phyloP scores from a whole-genome alignment of 2,329 filamentous ascomycete species.

The Aspergillus clavatus region DNA sequence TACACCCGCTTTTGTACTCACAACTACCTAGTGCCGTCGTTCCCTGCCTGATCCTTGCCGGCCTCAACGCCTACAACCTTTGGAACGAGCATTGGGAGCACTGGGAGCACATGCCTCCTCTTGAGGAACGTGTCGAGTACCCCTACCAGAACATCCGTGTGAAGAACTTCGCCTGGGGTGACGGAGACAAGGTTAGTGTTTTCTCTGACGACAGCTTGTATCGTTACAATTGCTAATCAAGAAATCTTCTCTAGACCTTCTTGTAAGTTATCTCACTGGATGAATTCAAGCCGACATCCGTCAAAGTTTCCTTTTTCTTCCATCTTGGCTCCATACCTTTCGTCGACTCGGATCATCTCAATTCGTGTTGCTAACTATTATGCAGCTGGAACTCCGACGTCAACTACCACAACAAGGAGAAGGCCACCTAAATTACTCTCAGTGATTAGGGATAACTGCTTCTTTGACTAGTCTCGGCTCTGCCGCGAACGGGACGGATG shows the following conservation, averaged over 20 bases:
- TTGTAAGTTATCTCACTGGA: constrained; percentile 51
- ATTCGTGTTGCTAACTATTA: constrained; percentile 13
- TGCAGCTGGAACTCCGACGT: constrained; percentile 85
- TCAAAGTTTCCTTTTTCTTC: not conserved
- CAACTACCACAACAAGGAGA: constrained; percentile 97
- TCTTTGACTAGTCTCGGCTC: constrained; percentile 4
- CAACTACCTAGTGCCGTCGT: constrained; percentile 59
- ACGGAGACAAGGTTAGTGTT: constrained; percentile 81
- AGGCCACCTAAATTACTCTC: constrained; percentile 42
- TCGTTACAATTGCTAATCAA: constrained; percentile 6
- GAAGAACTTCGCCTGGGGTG: constrained; percentile 93
- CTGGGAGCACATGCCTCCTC: constrained; percentile 75
- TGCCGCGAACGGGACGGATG: constrained; percentile 6
- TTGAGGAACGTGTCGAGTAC: constrained; percentile 90
- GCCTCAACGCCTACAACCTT: constrained; percentile 79
- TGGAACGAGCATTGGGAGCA: constrained; percentile 99
- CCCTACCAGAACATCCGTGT: constrained; percentile 95
- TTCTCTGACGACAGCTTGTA: not conserved
- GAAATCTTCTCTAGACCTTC: constrained; percentile 48
- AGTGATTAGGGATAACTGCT: constrained; percentile 2
- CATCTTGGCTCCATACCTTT: not conserved
- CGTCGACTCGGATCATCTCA: not conserved
- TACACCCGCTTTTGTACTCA: constrained; percentile 12
- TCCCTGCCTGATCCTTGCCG: constrained; percentile 66
- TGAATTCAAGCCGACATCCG: not conserved